These are phyloP conservation scores for Aspergillus heteromorphus DNA, from an alignment of 495 filamentous ascomycete species.

Conservation along the genomic window DNA sequence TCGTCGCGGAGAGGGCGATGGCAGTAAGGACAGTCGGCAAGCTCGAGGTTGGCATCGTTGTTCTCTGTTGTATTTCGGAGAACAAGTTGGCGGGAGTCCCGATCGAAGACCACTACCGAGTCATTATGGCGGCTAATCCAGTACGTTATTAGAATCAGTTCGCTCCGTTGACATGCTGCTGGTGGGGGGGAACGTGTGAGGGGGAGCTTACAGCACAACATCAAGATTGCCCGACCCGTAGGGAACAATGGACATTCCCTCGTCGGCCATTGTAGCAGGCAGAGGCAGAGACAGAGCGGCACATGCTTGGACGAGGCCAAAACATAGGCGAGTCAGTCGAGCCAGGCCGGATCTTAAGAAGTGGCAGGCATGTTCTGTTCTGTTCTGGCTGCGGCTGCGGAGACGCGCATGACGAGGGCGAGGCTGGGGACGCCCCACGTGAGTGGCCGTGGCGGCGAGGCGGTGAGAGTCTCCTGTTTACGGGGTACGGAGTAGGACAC, in stretches of 20 bases:
- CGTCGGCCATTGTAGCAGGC: constrained; percentile 29
- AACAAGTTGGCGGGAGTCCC: constrained; percentile 74
- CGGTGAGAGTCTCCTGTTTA: not conserved
- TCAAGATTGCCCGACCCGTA: constrained; percentile 43
- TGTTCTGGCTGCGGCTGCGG: constrained; percentile 3
- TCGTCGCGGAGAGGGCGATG: constrained; percentile 66
- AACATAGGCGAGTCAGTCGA: not conserved
- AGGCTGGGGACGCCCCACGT: constrained; percentile 20
- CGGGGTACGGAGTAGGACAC: no score
- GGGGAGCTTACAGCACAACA: constrained; percentile 43
- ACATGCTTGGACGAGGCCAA: constrained; percentile 10
- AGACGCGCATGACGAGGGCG: constrained; percentile 11
- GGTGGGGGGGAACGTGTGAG: no score
- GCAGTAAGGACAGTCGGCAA: constrained; percentile 79
- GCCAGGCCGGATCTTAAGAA: not conserved
- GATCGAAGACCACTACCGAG: constrained; percentile 86
- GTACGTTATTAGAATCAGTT: constrained; percentile 7
- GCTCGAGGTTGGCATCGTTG: constrained; percentile 36
- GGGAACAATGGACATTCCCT: constrained; percentile 45
- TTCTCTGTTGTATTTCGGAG: constrained; percentile 57
- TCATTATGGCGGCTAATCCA: constrained; percentile 75
- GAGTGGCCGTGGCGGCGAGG: constrained; percentile 17
- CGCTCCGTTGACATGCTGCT: not conserved
- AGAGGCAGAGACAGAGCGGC: constrained; percentile 6
- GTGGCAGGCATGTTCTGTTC: constrained; percentile 1